Percentiles rank a stretch among this genome's conserved stretches.
These are phyloP conservation scores for Chrysoporthe cubensis DNA, from an alignment of 2,329 filamentous ascomycete species.

Conservation along the genomic window DNA sequence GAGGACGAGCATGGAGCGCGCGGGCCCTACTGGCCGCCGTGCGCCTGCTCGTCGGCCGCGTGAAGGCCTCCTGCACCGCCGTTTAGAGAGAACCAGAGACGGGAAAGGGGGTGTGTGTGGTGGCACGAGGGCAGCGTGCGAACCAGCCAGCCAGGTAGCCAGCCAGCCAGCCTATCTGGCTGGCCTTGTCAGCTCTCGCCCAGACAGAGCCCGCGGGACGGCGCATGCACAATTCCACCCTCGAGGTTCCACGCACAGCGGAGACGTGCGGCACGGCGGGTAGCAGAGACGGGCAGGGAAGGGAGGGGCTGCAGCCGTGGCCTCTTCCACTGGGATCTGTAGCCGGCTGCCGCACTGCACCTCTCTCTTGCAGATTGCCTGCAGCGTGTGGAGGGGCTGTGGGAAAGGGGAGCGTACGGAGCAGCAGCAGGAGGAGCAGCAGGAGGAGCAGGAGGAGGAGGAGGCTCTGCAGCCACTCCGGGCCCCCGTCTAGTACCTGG, in stretches of 20 bases:
- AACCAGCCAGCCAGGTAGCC: not conserved
- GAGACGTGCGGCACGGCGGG: constrained; percentile 27
- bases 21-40: too few relatives aligned
- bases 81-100: not conserved
- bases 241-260: constrained; percentile 28
- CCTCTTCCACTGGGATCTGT: constrained; percentile 1
- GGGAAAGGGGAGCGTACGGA: not conserved
- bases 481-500: not conserved
- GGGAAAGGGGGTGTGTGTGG: not conserved
- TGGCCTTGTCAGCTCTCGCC: not conserved
- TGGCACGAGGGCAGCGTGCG: not conserved
- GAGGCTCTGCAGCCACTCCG: constrained; percentile 8
- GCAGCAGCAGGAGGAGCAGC: not conserved
- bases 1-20: too few relatives aligned
- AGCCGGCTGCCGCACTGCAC: constrained; percentile 3
- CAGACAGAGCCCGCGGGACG: not conserved
- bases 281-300: constrained; percentile 11
- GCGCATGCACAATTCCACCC: constrained; percentile 24
- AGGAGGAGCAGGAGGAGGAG: not conserved
- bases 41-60: too few relatives aligned
- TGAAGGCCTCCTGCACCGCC: too few relatives aligned
- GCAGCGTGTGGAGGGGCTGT: not conserved
- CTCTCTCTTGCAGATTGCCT: not conserved
- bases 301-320: not conserved
- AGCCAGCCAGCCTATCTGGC: too few relatives aligned